phyloP scores from a whole-genome alignment of 2,329 filamentous ascomycete genomes.

The Hymenoscyphus occultus region DNA sequence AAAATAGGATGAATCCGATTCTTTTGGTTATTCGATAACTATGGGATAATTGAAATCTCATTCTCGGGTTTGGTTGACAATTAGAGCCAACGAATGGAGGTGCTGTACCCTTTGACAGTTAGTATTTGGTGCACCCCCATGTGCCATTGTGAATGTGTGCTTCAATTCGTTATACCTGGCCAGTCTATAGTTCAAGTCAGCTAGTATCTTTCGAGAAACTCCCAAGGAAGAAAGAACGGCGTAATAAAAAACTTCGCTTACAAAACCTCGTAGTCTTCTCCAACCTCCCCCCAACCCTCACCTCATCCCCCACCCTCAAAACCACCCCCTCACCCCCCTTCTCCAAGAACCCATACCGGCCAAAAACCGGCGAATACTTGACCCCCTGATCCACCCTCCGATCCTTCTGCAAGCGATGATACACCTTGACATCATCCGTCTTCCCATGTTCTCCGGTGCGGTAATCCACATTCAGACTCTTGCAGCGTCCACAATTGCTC shows the following conservation, averaged over 20 bases:
- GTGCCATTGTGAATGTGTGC: background rate
- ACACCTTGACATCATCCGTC: constrained; percentile 56
- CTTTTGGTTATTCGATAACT: no score
- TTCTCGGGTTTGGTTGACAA: no score
- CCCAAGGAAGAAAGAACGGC: background rate
- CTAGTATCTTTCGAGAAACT: background rate
- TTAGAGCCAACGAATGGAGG: no score
- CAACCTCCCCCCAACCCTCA: constrained; percentile 43
- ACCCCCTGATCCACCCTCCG: constrained; percentile 66
- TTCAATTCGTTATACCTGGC: constrained; percentile 11
- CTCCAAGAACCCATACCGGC: constrained; percentile 64
- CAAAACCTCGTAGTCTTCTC: constrained; percentile 46
- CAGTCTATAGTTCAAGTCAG: constrained; percentile 10
- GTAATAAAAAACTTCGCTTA: constrained; percentile 37
- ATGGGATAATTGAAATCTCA: no score
- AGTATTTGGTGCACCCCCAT: no score
- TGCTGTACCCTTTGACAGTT: no score
- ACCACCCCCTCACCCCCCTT: constrained; percentile 33
- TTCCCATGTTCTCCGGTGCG: constrained; percentile 56
- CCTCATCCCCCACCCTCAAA: constrained; percentile 47
- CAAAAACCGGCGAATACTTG: constrained; percentile 69
- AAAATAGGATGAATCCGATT: no score
- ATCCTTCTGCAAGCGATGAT: constrained; percentile 69
- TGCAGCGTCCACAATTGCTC: constrained; percentile 67
- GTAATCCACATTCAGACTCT: constrained; percentile 71